These are phyloP conservation scores for Schoenoplectus tabernaemontani DNA, from an alignment of 202 grass and related monocot genomes.

Conservation along the genomic window DNA sequence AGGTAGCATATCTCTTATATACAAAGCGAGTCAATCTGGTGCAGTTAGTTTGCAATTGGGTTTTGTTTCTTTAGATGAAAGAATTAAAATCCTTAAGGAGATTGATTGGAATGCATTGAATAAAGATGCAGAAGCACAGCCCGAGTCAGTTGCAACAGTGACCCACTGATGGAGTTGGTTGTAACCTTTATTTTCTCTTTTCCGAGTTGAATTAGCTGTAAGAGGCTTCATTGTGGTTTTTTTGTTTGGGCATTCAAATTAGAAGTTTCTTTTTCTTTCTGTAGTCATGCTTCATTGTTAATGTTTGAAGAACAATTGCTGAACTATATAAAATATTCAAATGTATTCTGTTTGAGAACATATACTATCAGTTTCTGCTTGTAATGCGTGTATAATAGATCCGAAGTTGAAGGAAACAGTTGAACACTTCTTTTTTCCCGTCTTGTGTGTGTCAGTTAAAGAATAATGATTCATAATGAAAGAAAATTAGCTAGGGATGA, in stretches of 20 bases:
- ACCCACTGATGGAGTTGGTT: neutral
- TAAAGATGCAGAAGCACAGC: slow-evolving; percentile 34
- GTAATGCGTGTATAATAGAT: too few species aligned
- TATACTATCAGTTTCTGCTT: too few species aligned
- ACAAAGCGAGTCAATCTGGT: slow-evolving; percentile 59
- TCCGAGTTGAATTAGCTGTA: neutral
- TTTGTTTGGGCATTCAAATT: neutral
- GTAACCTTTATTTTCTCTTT: neutral
- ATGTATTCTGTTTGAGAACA: neutral
- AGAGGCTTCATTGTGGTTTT: neutral
- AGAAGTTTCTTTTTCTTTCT: too few species aligned
- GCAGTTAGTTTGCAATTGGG: slow-evolving; percentile 39
- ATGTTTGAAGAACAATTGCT: neutral
- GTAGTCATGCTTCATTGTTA: neutral
- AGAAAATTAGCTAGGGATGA: too few species aligned
- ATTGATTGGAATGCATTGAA: slow-evolving; percentile 59
- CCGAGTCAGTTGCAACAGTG: slow-evolving; percentile 23
- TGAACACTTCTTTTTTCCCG: too few species aligned
- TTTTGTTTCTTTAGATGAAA: slow-evolving; percentile 57
- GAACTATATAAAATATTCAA: neutral
- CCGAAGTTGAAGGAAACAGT: too few species aligned
- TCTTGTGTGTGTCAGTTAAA: too few species aligned
- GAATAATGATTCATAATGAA: too few species aligned
- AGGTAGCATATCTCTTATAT: slow-evolving; percentile 55
- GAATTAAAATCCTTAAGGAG: slow-evolving; percentile 69